Evolutionary conservation across 179 eudicot species (phyloP).

Genomic region (Patellifolia procumbens): DNA sequence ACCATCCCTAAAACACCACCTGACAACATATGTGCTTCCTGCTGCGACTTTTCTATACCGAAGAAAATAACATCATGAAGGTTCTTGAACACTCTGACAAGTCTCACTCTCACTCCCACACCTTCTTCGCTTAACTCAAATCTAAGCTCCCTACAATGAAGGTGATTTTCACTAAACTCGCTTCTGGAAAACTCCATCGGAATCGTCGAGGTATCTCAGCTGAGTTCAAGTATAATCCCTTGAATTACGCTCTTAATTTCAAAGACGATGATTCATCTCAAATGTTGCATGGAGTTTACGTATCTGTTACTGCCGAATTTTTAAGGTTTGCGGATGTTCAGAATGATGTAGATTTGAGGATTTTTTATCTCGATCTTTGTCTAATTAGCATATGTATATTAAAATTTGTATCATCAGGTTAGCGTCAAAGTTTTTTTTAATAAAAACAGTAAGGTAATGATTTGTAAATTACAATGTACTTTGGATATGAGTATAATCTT

Average conservation of each 20-base stretch:
- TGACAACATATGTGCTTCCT: neutral
- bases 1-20: neutral
- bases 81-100: slow-evolving; percentile 11
- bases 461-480: no score
- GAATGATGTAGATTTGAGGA: neutral
- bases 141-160: slow-evolving; percentile 32
- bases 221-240: slow-evolving; percentile 42
- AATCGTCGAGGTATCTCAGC: slow-evolving; percentile 28
- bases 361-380: neutral
- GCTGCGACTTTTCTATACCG: slow-evolving; percentile 2
- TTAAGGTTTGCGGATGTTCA: neutral
- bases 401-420: neutral
- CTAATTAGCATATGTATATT: neutral
- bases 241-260: slow-evolving; percentile 47
- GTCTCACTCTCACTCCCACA: neutral
- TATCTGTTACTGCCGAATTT: neutral
- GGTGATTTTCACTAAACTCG: slow-evolving; percentile 20
- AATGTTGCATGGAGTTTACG: slow-evolving; percentile 32
- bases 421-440: neutral
- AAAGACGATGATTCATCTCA: slow-evolving; percentile 33
- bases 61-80: slow-evolving; percentile 9
- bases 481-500: no score
- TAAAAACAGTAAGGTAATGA: neutral
- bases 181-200: slow-evolving; percentile 20
- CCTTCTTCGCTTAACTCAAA: slow-evolving; percentile 27